These are phyloP conservation scores for Jacaranda mimosifolia DNA, from an alignment of 257 asterid genomes.

Conservation along the genomic window DNA sequence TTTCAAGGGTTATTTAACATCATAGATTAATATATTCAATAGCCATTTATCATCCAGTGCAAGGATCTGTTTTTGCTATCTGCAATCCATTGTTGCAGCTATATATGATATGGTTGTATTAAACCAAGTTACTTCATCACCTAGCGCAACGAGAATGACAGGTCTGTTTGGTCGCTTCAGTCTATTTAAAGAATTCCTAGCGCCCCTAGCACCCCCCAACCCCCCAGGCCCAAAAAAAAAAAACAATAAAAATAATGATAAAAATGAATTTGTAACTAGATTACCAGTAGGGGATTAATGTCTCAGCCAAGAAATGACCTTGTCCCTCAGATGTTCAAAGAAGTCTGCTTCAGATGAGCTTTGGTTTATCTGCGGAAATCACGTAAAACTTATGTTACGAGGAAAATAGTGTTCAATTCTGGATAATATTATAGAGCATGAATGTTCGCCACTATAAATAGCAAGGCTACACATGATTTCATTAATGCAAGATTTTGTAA, in stretches of 20 bases:
- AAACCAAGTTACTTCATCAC: not conserved
- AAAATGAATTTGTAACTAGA: not conserved
- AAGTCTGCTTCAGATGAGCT: slow-evolving; percentile 20
- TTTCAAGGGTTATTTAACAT: not conserved
- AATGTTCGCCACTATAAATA: too few relatives aligned
- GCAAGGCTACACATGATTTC: too few relatives aligned
- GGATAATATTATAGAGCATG: too few relatives aligned
- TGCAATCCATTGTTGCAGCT: too few relatives aligned
- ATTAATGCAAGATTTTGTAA: too few relatives aligned
- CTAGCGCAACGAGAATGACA: too few relatives aligned
- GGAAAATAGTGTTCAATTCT: too few relatives aligned
- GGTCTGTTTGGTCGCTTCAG: too few relatives aligned
- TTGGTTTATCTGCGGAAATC: slow-evolving; percentile 31
- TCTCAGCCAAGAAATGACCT: slow-evolving; percentile 40
- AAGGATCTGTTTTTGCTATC: too few relatives aligned
- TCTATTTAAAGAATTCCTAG: not conserved
- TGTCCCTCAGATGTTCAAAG: slow-evolving; percentile 38
- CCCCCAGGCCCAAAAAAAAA: too few relatives aligned
- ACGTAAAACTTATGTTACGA: not conserved
- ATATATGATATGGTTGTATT: too few relatives aligned
- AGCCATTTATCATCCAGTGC: not conserved
- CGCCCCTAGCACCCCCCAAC: too few relatives aligned
- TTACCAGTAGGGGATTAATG: not conserved
- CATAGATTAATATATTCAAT: not conserved
- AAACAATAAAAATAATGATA: not conserved